Evolutionary conservation across 805 yeast genomes (phyloP).

Genomic region (Ogataea pilisensis): DNA sequence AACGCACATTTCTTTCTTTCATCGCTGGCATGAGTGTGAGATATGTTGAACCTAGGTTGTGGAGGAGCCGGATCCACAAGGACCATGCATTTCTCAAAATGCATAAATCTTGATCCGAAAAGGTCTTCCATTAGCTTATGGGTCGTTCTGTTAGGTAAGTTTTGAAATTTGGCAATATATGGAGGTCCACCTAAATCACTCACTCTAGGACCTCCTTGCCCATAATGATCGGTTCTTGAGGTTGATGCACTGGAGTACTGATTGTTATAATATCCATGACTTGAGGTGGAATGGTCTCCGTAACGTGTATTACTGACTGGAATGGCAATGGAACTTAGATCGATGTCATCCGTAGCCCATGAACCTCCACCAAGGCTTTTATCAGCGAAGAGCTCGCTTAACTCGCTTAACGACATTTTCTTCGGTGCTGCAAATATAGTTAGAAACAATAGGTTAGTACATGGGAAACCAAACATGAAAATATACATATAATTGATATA

Average conservation of each 20-base stretch:
- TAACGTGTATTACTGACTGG: slow-evolving; percentile 25
- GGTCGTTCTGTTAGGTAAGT: slow-evolving; percentile 53
- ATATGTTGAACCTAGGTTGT: slow-evolving; percentile 41
- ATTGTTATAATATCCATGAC: slow-evolving; percentile 7
- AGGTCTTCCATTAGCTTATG: slow-evolving; percentile 52
- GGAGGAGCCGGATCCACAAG: slow-evolving; percentile 35
- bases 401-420: slow-evolving; percentile 42
- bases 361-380: slow-evolving; percentile 43
- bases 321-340: slow-evolving; percentile 54
- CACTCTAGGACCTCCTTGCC: not conserved
- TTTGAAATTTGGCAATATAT: slow-evolving; percentile 57
- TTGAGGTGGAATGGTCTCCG: slow-evolving; percentile 4
- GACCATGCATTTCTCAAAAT: slow-evolving; percentile 54
- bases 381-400: slow-evolving; percentile 41
- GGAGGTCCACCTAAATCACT: slow-evolving; percentile 42
- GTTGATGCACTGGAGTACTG: not conserved
- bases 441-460: too few relatives aligned
- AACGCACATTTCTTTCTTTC: slow-evolving; percentile 55
- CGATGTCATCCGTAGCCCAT: slow-evolving; percentile 74
- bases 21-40: slow-evolving; percentile 19
- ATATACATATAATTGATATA: not conserved
- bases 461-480: too few relatives aligned
- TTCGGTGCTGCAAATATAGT: slow-evolving; percentile 26
- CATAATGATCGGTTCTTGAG: slow-evolving; percentile 3
- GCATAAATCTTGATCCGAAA: slow-evolving; percentile 58